Base-by-base conservation (phyloP, 495 filamentous ascomycete genomes). In the Aspergillus avenaceus region DNA sequence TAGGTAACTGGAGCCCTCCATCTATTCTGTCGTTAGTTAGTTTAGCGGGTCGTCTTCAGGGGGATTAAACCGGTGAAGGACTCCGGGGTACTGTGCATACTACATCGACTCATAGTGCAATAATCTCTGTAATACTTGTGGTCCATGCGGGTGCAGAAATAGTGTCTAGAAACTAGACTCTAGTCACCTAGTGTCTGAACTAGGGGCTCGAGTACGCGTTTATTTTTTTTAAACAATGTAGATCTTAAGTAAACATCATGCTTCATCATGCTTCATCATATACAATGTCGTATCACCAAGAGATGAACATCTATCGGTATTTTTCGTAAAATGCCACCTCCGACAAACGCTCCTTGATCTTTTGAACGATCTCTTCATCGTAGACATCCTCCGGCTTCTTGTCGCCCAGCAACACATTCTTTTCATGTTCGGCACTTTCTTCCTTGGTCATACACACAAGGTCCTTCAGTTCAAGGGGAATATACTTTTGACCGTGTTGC, bases 401-500 rank as follows among this genome's bases (percentile, higher is more conserved):
- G 5, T 71, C 75, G 1, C 77, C 88, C 53, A 76, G 82, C n/a
- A 97, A 64, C 13, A 96, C 80, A 59, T 89, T 80, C 53, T 82
- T 84, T 61, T 92, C 87, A 61, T 98, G 93, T 45, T 75, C 74
- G 9, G 77, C 71, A n/a, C 84, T 85, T 64, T 97, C 93, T 51
- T 97, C 92, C 66, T 93, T 97, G 7, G 95, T 97, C 90, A 99
- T 90, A 57, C 88, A 88, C 4, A 97, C 93, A 27, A 99, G 65
- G 24, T 96, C 84, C 21, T 76, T 76, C 47, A 91, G 62, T 38
- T 74, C 62, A 8, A 95, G 50, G 16, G 76, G 78, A 5, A 84
- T 75, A 22, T 77, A 79, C 52, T 85, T 88, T 63, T 97, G 91
- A 24, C 87, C 84, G 40, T 83, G 75, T 29, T 77, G 61, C 28